Evolutionary conservation across 768 basidiomycete species (phyloP), one percentile per base, ranked within the genome.

Genomic region (Suillus ampliporus): DNA sequence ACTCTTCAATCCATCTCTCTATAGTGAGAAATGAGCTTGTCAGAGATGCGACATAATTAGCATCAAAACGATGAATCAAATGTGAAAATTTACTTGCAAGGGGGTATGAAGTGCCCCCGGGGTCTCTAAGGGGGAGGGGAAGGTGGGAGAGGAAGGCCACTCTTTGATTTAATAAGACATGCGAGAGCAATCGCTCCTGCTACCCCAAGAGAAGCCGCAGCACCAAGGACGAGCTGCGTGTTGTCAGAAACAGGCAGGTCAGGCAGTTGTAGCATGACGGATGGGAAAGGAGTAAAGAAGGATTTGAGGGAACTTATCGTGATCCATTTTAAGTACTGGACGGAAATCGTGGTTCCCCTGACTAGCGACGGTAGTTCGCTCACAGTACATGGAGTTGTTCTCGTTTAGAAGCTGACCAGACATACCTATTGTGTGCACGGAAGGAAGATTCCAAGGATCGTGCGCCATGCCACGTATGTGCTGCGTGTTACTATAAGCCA

Each of bases 1-100:
- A 69, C 41, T 64, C 51, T 47, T 72, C 61, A 31, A 73, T 72
- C 72, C 70, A 72, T 23, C 11, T 11, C 4, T n/a, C 43, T n/a
- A 44, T n/a, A 11, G 43, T 44, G 43, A 44, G n/a, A 44, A 44
- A 44, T 44, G 43, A 21, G 3, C 43, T 44, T 9, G 1, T n/a
- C 19, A 44, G 19, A 7, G 19, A 44, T 11, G 43, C 8, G 43
- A 37, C 43, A 11, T 19, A 3, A 11, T 44, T 21, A 44, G 43
- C n/a, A n/a, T 37, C 13, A 37, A 44, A 44, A 44, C 2, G 9
- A 11, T 10, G 37, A 10, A n/a, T 44, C 9, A n/a, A 11, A 44
- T 11, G n/a, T 10, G 43, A 44, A 5, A 37, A n/a, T 21, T 44
- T 44, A 44, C n/a, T 44, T n/a, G n/a, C 11, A 8, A 44, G 43